Conservation (phyloP, 768 basidiomycete species). For the Boletus rex-veris region DNA sequence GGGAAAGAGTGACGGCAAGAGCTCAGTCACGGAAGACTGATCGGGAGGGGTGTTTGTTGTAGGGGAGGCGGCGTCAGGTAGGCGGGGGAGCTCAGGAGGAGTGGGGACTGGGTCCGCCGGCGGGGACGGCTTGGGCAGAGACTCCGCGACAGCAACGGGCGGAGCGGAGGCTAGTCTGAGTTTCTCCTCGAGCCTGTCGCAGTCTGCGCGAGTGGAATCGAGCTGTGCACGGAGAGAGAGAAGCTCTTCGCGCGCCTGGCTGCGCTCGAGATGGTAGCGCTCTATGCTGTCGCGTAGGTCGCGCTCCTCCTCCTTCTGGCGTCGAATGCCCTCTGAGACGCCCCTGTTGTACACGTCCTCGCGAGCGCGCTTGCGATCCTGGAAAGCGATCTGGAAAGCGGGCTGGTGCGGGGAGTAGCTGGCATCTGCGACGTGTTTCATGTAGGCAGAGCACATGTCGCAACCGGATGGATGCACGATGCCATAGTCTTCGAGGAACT, state of each 20-base stretch:
- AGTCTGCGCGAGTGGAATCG: slow-evolving; percentile 32
- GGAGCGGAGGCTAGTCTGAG: slow-evolving; percentile 8
- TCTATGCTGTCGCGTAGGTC: slow-evolving; percentile 34
- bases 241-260: slow-evolving; percentile 33
- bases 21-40: slow-evolving; percentile 12
- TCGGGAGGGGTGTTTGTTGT: slow-evolving; percentile 3
- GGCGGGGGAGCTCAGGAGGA: slow-evolving; percentile 8
- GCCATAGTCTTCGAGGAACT: slow-evolving; percentile 38
- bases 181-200: slow-evolving; percentile 30
- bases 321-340: slow-evolving; percentile 38
- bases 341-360: slow-evolving; percentile 41
- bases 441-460: slow-evolving; percentile 36
- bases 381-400: slow-evolving; percentile 40
- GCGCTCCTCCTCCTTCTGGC: slow-evolving; percentile 38
- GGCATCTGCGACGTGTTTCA: slow-evolving; percentile 39
- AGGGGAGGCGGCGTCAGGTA: not conserved
- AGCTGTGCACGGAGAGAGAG: slow-evolving; percentile 33
- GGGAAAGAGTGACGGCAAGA: slow-evolving; percentile 17
- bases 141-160: not conserved
- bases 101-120: not conserved
- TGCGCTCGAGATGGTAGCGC: slow-evolving; percentile 34
- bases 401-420: slow-evolving; percentile 36
- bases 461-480: slow-evolving; percentile 41
- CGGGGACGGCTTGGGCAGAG: slow-evolving; percentile 6
- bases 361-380: slow-evolving; percentile 37